Base-by-base conservation (phyloP, 2,329 filamentous ascomycete species). In the Periconia macrospinosa region DNA sequence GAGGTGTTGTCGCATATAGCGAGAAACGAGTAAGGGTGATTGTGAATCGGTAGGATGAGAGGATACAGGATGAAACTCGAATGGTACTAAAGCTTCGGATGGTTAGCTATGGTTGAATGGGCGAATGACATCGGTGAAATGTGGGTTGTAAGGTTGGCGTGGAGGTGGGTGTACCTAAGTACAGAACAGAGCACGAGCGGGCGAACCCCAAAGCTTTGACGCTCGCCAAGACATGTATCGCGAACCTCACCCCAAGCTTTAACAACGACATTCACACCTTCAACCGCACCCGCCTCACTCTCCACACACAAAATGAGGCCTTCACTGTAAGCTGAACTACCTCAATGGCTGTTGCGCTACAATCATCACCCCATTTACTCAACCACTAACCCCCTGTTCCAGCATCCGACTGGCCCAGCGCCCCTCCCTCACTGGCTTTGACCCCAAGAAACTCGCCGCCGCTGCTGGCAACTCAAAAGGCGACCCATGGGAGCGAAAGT, bases 361-460 rank as follows among this genome's bases (percentile, higher is more conserved):
- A 14, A 8, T 15, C 30, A 41, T 13, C 44, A 8, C 42, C 13
- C 9, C 23, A 19, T 37, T 37, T 5, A 14, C 11, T 10, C 33
- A 6, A 52, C 50, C 54, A 50, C 60, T 69, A 43, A 68, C 63
- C 50, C 30, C 11, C n/a, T 54, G 55, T 58, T 6, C 33, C 11
- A 65, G 53, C 58, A 59, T 75, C 66, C 70, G 64, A 68, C 84
- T 85, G 82, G 75, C 81, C 63, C 72, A 76, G 59, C 75, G 76
- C 79, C 82, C 85, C 72, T 92, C 91, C 83, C 85, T 95, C 77
- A 97, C 93, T 68, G 93, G 93, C 78, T 97, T 97, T 83, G 88
- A 94, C 80, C 83, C 91, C 69, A 86, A 85, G 74, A 89, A 90
- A 37, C 87, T 92, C 77, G 89, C 86, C 72, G 85, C 84, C 59